These are phyloP conservation scores for Fomitopsis betulina DNA, from an alignment of 1,284 basidiomycete species.

Conservation along the genomic window DNA sequence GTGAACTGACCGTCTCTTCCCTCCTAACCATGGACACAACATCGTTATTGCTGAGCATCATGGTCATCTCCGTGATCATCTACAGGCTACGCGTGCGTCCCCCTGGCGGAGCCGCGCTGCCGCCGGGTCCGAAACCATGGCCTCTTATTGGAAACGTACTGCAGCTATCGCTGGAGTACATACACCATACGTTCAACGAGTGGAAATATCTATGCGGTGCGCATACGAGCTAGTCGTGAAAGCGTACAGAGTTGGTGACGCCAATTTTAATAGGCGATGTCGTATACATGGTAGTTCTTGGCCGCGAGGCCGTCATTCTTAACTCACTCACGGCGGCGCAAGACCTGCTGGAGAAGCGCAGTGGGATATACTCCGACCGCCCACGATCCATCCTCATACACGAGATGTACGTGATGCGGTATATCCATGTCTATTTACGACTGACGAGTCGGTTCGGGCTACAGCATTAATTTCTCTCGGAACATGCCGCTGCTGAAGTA, in stretches of 20 bases:
- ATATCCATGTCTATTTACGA: background rate
- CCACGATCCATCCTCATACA: conserved; percentile 23
- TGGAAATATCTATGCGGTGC: conserved; percentile 26
- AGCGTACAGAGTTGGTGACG: background rate
- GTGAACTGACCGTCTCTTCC: too few species aligned
- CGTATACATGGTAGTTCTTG: conserved; percentile 33
- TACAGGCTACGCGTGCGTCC: too few species aligned
- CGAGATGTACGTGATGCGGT: conserved; percentile 21
- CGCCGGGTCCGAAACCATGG: conserved; percentile 42
- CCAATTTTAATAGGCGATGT: conserved; percentile 31
- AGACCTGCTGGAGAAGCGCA: conserved; percentile 51
- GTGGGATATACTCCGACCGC: conserved; percentile 45
- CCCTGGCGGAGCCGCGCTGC: conserved; percentile 12
- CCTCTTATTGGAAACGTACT: conserved; percentile 47
- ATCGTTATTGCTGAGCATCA: too few species aligned
- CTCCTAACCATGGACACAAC: too few species aligned
- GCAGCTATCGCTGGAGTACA: conserved; percentile 36
- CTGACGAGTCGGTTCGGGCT: background rate
- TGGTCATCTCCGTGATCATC: too few species aligned
- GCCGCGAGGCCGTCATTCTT: conserved; percentile 11
- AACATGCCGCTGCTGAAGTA: background rate
- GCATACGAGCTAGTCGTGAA: background rate
- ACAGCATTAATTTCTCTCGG: background rate
- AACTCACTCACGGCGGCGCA: conserved; percentile 40
- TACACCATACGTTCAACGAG: conserved; percentile 35